Conservation (phyloP, 1,284 basidiomycete genomes). For the Ustilago sp. region DNA sequence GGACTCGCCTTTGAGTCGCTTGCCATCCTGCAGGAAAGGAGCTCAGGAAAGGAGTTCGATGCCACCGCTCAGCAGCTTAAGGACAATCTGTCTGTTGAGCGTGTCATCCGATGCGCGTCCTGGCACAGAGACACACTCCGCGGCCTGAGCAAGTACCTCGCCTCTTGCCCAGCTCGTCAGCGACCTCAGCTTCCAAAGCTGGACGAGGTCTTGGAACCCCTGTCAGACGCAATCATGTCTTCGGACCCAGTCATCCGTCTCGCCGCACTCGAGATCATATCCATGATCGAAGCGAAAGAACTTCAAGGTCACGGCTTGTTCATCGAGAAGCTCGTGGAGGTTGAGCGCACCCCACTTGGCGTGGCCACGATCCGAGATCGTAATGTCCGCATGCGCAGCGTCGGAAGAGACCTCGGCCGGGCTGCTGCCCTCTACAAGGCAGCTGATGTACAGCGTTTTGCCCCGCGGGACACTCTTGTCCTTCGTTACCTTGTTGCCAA, state of each 20-base stretch:
- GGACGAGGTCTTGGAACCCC: conserved; percentile 20
- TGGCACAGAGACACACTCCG: conserved; percentile 43
- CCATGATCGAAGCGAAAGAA: conserved; percentile 30
- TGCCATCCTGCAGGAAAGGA: conserved; percentile 40
- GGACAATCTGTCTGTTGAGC: conserved; percentile 20
- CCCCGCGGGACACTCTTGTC: conserved; percentile 36
- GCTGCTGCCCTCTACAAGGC: conserved; percentile 37
- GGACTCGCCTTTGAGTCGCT: conserved; percentile 43
- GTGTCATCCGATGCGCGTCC: conserved; percentile 34
- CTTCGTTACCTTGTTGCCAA: conserved; percentile 60
- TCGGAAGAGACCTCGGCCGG: conserved; percentile 56
- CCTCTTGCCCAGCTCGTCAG: conserved; percentile 24
- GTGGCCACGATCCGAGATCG: conserved; percentile 62
- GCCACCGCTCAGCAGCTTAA: conserved; percentile 26
- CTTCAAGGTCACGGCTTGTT: conserved; percentile 11
- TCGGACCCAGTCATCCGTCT: conserved; percentile 53
- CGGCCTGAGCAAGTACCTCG: conserved; percentile 44
- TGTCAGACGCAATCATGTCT: conserved; percentile 45
- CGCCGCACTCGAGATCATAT: conserved; percentile 55
- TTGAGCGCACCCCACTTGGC: conserved; percentile 56
- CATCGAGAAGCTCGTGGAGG: conserved; percentile 50
- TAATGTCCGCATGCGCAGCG: conserved; percentile 62
- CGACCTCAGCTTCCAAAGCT: conserved; percentile 37
- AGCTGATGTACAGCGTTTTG: conserved; percentile 19
- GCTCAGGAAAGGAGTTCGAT: conserved; percentile 22